Base-by-base conservation (phyloP, 2,329 filamentous ascomycete species). In the Sclerotinia minor region DNA sequence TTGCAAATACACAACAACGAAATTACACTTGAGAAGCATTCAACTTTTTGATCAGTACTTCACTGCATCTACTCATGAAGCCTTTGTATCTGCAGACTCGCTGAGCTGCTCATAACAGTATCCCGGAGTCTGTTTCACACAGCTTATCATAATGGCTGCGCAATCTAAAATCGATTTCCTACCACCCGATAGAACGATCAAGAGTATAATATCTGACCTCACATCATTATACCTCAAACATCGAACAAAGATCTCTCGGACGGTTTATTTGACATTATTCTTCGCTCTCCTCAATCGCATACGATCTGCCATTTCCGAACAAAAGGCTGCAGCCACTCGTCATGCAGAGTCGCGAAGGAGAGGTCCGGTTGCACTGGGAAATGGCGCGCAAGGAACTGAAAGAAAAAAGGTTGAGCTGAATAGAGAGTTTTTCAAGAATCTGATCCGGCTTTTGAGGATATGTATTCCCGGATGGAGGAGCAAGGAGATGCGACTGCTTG, bases 341-440 rank as follows among this genome's bases (percentile, higher is more conserved):
- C 88, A 91, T 69, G 86, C 87, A 7, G 85, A 87, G 72, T 80
- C 83, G 73, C 81, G 83, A 71, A 79, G 79, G 45, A 84, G 77
- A 79, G 87, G 76, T 75, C 85, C 79, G 75, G 87, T 78, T 73
- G 84, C 77, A 76, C 76, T 73, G 72, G 72, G 73, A 1, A 72
- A 75, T 44, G 74, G 71, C 63, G 76, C 75, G 71, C 76, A 63
- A 35, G 29, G 71, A 69, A 73, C 72, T 19, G 83, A 81, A 71
- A 86, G 85, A 76, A 92, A 92, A 81, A 94, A 92, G 80, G 94
- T 97, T 66, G 94, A 96, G 80, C 82, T 99, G 73, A 96, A 99
- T 78, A 85, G 92, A 75, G 94, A 97, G 74, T 92, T 92, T 78
- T 89, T 92, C 78, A 76, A 75, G 72, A 77, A 75, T 74, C 80